A percentile compares a stretch with the other conserved stretches of the same genome.
Evolutionary conservation across 2,329 filamentous ascomycete species (phyloP).

Genomic region (Dactylellina leptospora): DNA sequence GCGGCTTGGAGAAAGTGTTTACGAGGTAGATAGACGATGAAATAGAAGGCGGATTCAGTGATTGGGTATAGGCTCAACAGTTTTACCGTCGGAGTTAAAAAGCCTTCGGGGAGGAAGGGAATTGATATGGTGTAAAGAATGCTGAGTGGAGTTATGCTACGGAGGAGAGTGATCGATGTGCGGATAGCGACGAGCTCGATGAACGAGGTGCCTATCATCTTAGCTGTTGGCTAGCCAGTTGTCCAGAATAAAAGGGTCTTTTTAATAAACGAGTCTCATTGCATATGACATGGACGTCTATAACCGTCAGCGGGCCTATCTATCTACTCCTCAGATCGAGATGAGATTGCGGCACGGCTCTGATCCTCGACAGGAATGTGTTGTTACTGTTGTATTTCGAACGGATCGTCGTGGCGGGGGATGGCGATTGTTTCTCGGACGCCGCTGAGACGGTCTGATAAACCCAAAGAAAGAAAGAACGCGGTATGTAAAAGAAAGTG

Average conservation of each 20-base stretch:
- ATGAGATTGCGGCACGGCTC: too few species aligned
- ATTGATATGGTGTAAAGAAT: conserved; percentile 63
- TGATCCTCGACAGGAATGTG: too few species aligned
- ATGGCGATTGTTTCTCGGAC: too few species aligned
- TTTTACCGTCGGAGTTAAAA: conserved; percentile 57
- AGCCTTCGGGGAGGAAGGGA: conserved; percentile 57
- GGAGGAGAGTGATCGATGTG: conserved; percentile 63
- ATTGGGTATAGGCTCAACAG: conserved; percentile 63
- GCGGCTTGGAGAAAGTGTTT: conserved; percentile 65
- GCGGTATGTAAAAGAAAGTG: conserved; percentile 2
- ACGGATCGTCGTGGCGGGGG: too few species aligned
- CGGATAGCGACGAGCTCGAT: conserved; percentile 62
- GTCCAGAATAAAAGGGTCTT: not conserved
- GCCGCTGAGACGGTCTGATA: too few species aligned
- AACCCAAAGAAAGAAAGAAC: not conserved
- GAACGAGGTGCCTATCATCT: conserved; percentile 49
- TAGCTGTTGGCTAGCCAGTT: too few species aligned
- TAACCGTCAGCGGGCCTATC: too few species aligned
- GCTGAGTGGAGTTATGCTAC: conserved; percentile 65
- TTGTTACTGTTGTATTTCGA: conserved; percentile 37
- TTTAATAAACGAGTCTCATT: too few species aligned
- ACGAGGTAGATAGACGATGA: conserved; percentile 66
- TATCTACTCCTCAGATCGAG: too few species aligned
- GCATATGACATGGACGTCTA: too few species aligned
- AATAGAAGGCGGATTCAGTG: conserved; percentile 67